These are phyloP conservation scores for Pythium scleroteichum DNA, from an alignment of 352 stramenopile species.

Conservation along the genomic window DNA sequence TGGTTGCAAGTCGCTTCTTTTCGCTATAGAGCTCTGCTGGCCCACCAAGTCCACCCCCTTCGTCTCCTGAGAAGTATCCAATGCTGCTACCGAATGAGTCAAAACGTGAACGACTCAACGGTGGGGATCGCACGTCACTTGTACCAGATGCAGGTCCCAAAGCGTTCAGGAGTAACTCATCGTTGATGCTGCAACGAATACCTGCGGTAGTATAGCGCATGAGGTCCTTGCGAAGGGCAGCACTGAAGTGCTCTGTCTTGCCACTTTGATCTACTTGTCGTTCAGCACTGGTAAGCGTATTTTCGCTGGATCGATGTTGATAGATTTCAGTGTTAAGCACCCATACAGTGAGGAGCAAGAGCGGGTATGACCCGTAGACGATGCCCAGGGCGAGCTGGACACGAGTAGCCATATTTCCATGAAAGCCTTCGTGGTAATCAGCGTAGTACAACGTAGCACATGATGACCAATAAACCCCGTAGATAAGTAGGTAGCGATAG, in stretches of 20 bases:
- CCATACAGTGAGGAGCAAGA: slow-evolving; percentile 75
- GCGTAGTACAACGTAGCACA: slow-evolving; percentile 75
- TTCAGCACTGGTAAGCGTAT: slow-evolving; percentile 59
- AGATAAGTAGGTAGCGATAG: slow-evolving; percentile 83
- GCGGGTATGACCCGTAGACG: slow-evolving; percentile 74
- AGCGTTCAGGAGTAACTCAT: slow-evolving; percentile 34
- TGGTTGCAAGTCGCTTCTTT: slow-evolving; percentile 81
- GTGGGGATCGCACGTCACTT: slow-evolving; percentile 7
- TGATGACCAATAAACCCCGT: slow-evolving; percentile 63
- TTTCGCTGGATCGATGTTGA: slow-evolving; percentile 73
- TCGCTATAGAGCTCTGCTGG: slow-evolving; percentile 69
- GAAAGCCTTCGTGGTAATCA: slow-evolving; percentile 65
- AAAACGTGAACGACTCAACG: slow-evolving; percentile 16
- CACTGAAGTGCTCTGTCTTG: slow-evolving; percentile 81
- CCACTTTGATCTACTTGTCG: slow-evolving; percentile 35
- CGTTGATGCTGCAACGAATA: slow-evolving; percentile 77
- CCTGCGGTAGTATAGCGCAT: slow-evolving; percentile 86
- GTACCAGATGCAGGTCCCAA: neutral
- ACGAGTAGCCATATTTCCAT: slow-evolving; percentile 54
- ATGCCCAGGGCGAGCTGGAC: slow-evolving; percentile 61
- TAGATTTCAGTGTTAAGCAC: slow-evolving; percentile 84
- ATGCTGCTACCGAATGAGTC: slow-evolving; percentile 31
- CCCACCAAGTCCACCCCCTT: slow-evolving; percentile 26
- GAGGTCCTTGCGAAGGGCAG: slow-evolving; percentile 74
- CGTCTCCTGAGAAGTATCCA: slow-evolving; percentile 45